A percentile compares a stretch with the other conserved stretches of the same genome.
Evolutionary conservation across 352 stramenopile genomes (phyloP).

Genomic region (Globisporangium radiosum): DNA sequence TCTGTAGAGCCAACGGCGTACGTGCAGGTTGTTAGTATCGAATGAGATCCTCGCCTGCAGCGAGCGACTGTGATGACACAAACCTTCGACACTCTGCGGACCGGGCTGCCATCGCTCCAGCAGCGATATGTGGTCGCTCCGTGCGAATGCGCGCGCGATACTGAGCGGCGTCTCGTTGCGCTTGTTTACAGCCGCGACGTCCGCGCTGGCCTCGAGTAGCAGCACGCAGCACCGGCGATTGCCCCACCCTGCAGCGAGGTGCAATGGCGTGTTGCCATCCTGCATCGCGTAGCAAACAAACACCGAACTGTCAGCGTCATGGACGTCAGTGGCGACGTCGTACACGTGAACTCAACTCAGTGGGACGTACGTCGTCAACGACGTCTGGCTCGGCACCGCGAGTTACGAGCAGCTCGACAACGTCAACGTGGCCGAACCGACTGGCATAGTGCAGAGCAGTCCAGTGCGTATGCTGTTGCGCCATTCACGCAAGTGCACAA

Average conservation of each 20-base stretch:
- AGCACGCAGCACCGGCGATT: conserved; percentile 45
- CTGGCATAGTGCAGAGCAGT: conserved; percentile 55
- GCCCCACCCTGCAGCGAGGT: conserved; percentile 65
- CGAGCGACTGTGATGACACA: background rate
- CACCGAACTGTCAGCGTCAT: background rate
- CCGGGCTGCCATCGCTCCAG: conserved; percentile 48
- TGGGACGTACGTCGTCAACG: conserved; percentile 28
- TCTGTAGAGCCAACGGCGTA: conserved; percentile 14
- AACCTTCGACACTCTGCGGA: conserved; percentile 34
- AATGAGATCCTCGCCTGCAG: too few species aligned
- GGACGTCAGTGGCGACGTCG: background rate
- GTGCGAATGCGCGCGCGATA: conserved; percentile 27
- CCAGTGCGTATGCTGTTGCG: conserved; percentile 46
- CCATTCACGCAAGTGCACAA: background rate
- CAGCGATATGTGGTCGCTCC: conserved; percentile 28
- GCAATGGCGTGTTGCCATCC: conserved; percentile 60
- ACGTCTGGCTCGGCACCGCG: conserved; percentile 39
- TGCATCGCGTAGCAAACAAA: conserved; percentile 10
- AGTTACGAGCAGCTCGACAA: conserved; percentile 44
- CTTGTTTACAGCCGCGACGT: conserved; percentile 22
- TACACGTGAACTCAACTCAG: background rate
- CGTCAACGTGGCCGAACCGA: conserved; percentile 36
- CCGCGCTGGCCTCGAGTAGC: conserved; percentile 44
- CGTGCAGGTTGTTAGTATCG: too few species aligned
- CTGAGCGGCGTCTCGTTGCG: conserved; percentile 30